Base-by-base conservation (phyloP, 106 monocot species). In the Dendrobium catenatum region DNA sequence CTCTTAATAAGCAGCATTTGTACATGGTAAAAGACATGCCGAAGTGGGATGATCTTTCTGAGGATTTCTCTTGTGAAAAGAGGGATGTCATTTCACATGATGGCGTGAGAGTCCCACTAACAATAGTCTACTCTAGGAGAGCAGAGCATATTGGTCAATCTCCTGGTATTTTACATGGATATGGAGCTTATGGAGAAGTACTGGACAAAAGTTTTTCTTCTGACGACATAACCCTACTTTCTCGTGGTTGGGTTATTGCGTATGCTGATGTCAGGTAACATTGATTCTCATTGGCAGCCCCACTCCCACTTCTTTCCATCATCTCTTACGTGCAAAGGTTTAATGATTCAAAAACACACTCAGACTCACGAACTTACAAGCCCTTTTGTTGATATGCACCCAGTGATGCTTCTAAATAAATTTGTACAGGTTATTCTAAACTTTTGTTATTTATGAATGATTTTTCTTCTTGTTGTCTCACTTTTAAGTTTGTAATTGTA, bases 201-300 rank as follows among this genome's bases (percentile, higher is more conserved):
- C 82, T 98, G 49, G 98, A 98, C 80, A 98, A 95, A 87, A 93
- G 95, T 58, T 98, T 90, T 89, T 95, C 84, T 83, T 81, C 91
- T 26, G 86, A 98, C 77, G 85, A 81, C 43, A 77, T 95, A 76
- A 86, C 92, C 79, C 85, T 98, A 81, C 92, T 98, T 46, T 74
- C 80, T 83, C 90, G 93, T 84, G 98, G 94, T 75, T 98, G 94
- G 92, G 87, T 98, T 79, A 41, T 95, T 80, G 98, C 98, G 76
- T 98, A 90, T 89, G 98, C 98, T 80, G 98, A 95, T 91, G 98
- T 98, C 51, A 98, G 98, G 98, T 95, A 88, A 68, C 73, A 80
- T 22, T 70, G 16, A 26, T 19, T 78, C 11, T 58, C 9, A 33
- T 73, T 72, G 26, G 6, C 2, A 43, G 16, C 43, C 20, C 42